phyloP scores from a whole-genome alignment of 1,284 basidiomycete species.

The Polyporus tsugae region DNA sequence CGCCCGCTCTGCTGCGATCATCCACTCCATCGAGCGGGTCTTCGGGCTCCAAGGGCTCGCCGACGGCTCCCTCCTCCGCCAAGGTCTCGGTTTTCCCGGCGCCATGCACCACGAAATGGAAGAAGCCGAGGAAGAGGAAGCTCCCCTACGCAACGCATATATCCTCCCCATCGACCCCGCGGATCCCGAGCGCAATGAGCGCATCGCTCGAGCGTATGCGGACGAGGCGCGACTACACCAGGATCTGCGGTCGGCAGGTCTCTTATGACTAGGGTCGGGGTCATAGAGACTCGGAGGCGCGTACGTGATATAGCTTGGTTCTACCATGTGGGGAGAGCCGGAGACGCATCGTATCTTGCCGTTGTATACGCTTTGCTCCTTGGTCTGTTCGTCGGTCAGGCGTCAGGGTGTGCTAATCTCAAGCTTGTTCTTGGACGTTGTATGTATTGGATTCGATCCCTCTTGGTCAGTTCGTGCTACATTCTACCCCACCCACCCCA shows the following conservation, averaged over 20 bases:
- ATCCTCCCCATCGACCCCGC: constrained; percentile 55
- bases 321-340: background rate
- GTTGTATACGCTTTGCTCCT: constrained; percentile 24
- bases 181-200: constrained; percentile 53
- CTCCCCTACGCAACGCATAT: constrained; percentile 39
- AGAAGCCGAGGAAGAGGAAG: constrained; percentile 32
- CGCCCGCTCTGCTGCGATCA: constrained; percentile 34
- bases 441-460: constrained; percentile 13
- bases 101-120: constrained; percentile 40
- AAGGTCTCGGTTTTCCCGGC: constrained; percentile 58
- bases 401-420: constrained; percentile 24
- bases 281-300: background rate
- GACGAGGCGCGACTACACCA: constrained; percentile 65
- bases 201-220: constrained; percentile 56
- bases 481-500: constrained; percentile 16
- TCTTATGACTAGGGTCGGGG: constrained; percentile 42
- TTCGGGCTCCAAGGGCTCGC: constrained; percentile 56
- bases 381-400: constrained; percentile 3
- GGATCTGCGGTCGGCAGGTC: constrained; percentile 71
- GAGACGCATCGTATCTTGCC: background rate
- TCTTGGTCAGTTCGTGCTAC: background rate
- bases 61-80: constrained; percentile 50
- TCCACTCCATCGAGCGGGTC: constrained; percentile 50
- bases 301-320: constrained; percentile 2
- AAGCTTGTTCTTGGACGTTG: constrained; percentile 19